Percentiles rank a stretch among this genome's conserved stretches.
phyloP scores from a whole-genome alignment of 116 monocot species.

The Zostera marina region DNA sequence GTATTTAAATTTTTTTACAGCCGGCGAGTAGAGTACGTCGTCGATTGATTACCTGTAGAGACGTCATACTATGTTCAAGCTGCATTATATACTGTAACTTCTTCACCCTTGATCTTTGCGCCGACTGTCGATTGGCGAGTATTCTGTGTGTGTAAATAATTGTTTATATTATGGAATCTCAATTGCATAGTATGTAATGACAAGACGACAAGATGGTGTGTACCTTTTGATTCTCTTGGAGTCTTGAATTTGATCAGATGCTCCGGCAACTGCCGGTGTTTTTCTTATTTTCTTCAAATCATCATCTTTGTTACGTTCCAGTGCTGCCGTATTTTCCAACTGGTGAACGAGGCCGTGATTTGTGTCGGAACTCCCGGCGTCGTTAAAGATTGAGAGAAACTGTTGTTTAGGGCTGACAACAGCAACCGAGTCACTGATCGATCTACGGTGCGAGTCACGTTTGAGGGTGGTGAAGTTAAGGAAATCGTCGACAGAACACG shows the following conservation, averaged over 20 bases:
- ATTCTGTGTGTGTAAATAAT: too few relatives aligned
- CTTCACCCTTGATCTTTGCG: constrained; percentile 79
- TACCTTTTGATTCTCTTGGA: neutral
- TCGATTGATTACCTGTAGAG: constrained; percentile 26
- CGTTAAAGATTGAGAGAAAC: constrained; percentile 54
- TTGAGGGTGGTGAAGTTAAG: constrained; percentile 36
- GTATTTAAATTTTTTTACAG: too few relatives aligned
- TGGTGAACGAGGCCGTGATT: constrained; percentile 22
- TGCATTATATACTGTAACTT: constrained; percentile 90
- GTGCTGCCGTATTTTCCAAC: constrained; percentile 14
- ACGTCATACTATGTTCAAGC: constrained; percentile 68
- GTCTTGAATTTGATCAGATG: neutral
- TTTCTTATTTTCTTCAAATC: neutral
- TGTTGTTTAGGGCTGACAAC: constrained; percentile 37
- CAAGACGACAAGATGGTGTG: too few relatives aligned
- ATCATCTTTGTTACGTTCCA: neutral
- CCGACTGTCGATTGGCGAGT: constrained; percentile 78
- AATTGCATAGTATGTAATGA: too few relatives aligned
- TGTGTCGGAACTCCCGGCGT: constrained; percentile 12
- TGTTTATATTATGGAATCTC: too few relatives aligned
- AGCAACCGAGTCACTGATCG: constrained; percentile 31
- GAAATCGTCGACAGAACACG: constrained; percentile 47
- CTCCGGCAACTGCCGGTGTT: neutral
- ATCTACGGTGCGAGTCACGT: constrained; percentile 24
- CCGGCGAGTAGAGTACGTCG: too few relatives aligned